Evolutionary conservation across 148 eudicot genomes (phyloP).

Genomic region (Rhododendron henanense): DNA sequence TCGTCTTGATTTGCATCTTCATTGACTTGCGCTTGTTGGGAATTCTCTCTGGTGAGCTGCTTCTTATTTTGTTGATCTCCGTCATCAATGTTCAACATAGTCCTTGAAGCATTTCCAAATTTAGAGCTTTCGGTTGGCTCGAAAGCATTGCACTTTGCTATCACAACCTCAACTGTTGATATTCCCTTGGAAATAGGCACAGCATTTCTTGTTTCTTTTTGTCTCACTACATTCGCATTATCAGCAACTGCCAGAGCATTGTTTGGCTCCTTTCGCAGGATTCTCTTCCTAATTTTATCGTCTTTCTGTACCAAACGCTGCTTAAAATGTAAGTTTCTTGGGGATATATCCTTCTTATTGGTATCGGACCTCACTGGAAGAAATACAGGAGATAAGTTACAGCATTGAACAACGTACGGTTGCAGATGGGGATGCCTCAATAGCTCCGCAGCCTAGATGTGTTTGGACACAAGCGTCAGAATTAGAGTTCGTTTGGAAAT

Average conservation of each 20-base stretch:
- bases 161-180: slow-evolving; percentile 15
- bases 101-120: neutral
- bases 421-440: slow-evolving; percentile 85
- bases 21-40: neutral
- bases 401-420: slow-evolving; percentile 66
- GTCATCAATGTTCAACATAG: neutral
- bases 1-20: slow-evolving; percentile 10
- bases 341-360: slow-evolving; percentile 50
- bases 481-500: neutral
- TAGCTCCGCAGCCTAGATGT: slow-evolving; percentile 78
- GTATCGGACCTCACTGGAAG: slow-evolving; percentile 76
- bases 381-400: slow-evolving; percentile 67
- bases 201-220: slow-evolving; percentile 8
- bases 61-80: slow-evolving; percentile 9
- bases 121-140: neutral
- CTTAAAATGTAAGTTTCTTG: neutral
- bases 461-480: neutral
- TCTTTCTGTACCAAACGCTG: slow-evolving; percentile 17
- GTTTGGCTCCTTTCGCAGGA: slow-evolving; percentile 11
- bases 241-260: slow-evolving; percentile 16
- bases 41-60: slow-evolving; percentile 15
- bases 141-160: neutral
- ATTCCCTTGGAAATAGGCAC: slow-evolving; percentile 40
- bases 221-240: neutral
- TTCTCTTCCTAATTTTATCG: slow-evolving; percentile 15